Evolutionary conservation across 1,284 basidiomycete genomes (phyloP).

Genomic region (Tremellales sp.): DNA sequence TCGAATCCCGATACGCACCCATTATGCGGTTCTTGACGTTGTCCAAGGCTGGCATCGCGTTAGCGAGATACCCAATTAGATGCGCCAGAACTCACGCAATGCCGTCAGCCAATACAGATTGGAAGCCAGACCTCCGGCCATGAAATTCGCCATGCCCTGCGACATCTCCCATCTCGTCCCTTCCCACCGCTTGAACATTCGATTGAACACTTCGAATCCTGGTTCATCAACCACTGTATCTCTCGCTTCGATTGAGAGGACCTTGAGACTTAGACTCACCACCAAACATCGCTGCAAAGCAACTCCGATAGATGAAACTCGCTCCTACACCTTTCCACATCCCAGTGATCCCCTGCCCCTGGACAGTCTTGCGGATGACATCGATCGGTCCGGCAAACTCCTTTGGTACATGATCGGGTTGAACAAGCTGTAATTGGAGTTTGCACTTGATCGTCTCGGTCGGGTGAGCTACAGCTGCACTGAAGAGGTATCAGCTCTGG

Average conservation of each 20-base stretch:
- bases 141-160: constrained; percentile 38
- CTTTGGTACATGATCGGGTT: constrained; percentile 29
- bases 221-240: not conserved
- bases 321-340: constrained; percentile 47
- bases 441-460: constrained; percentile 49
- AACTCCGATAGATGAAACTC: constrained; percentile 45
- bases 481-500: constrained; percentile 15
- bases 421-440: constrained; percentile 45
- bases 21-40: constrained; percentile 49
- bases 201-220: constrained; percentile 49
- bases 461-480: constrained; percentile 46
- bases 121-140: constrained; percentile 48
- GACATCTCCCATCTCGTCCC: constrained; percentile 46
- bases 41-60: constrained; percentile 37
- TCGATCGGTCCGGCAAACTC: constrained; percentile 42
- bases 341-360: constrained; percentile 37
- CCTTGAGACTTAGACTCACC: constrained; percentile 25
- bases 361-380: constrained; percentile 43
- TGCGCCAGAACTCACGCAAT: constrained; percentile 29
- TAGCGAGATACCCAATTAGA: not conserved
- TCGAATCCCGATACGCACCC: too few species aligned
- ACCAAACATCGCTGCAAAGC: constrained; percentile 48
- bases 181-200: constrained; percentile 41
- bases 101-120: constrained; percentile 46
- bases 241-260: not conserved